A percentile compares a stretch with the other conserved stretches of the same genome.
phyloP scores from a whole-genome alignment of 2,329 filamentous ascomycete genomes.

The Neofusicoccum kwambonambiense region DNA sequence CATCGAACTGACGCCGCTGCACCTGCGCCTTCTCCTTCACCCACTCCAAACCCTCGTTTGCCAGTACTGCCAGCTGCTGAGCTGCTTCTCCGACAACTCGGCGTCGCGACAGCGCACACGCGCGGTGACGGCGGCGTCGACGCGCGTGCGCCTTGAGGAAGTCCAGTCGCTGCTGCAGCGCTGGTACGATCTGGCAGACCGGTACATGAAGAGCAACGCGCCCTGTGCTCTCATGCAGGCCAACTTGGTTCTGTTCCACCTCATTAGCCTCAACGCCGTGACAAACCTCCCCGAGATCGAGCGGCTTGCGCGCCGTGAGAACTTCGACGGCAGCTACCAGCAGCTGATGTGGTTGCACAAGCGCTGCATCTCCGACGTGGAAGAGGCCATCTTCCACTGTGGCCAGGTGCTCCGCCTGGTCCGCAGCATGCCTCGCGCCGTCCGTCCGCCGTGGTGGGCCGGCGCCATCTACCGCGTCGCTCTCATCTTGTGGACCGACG shows the following conservation, averaged over 20 bases:
- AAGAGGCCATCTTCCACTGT: constrained; percentile 65
- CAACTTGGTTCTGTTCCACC: constrained; percentile 68
- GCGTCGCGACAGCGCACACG: constrained; percentile 47
- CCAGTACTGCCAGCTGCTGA: constrained; percentile 64
- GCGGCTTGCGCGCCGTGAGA: constrained; percentile 62
- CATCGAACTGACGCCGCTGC: constrained; percentile 53
- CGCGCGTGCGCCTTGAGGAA: constrained; percentile 61
- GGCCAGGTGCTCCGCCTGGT: constrained; percentile 66
- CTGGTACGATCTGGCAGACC: constrained; percentile 66
- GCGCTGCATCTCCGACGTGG: constrained; percentile 62
- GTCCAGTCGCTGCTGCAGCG: constrained; percentile 62
- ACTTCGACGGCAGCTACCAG: constrained; percentile 56
- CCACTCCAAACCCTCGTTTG: constrained; percentile 65
- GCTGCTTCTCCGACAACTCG: constrained; percentile 60
- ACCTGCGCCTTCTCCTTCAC: constrained; percentile 66
- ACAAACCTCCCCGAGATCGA: constrained; percentile 69
- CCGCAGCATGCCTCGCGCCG: constrained; percentile 58
- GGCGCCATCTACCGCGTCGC: constrained; percentile 66
- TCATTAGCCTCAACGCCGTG: constrained; percentile 67
- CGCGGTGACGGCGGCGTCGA: constrained; percentile 59
- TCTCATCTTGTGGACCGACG: constrained; percentile 63
- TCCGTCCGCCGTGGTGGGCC: constrained; percentile 70
- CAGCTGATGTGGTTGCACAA: constrained; percentile 57
- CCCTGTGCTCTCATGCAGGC: constrained; percentile 61
- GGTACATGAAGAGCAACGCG: constrained; percentile 56